Base-by-base conservation (phyloP, 176 grass and related monocot genomes). In the Juncus effusus region DNA sequence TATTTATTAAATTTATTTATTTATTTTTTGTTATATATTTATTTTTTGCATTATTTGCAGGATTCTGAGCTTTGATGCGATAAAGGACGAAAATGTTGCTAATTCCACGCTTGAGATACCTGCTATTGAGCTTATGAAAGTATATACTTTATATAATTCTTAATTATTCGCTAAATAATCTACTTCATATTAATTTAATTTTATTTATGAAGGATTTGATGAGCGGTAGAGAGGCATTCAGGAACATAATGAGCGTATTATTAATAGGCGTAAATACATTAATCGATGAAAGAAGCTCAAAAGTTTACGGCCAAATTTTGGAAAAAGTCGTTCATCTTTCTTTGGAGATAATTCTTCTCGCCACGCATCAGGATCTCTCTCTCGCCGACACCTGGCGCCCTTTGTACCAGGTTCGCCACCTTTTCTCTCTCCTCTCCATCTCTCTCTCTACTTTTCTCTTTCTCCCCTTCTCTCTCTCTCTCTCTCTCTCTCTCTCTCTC, bases 181-280 rank as follows among this genome's bases (percentile, higher is more conserved):
- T 28, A 28, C 19, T 28, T 28, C 1, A 28, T 28, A 28, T 28
- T 28, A 28, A 28, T 28, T 28, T 47, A 1, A 47, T 47, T 6
- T 6, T 47, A 47, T 36, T 80, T 55, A 51, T 73, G 64, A 77
- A 97, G 93, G 93, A 97, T 76, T 87, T 97, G 74, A 97, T 92
- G 88, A 86, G 88, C 40, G 88, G 88, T 50, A 97, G 88, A 78
- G 59, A 81, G 62, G 82, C 79, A 75, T 97, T 89, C 41, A 84
- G 88, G 28, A 96, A 97, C 78, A 83, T 97, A 54, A 89, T 97
- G 93, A 91, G 81, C 76, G 86, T 97, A 58, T 60, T 91, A 64
- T 82, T 76, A 59, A 68, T 89, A 58, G 88, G 93, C 60, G 88
- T 86, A 47, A 83, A 89, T 65, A 80, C 84, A 13, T 49, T 97